These are phyloP conservation scores for Erodium chrysanthum DNA, from an alignment of 441 rosid genomes.

Conservation along the genomic window DNA sequence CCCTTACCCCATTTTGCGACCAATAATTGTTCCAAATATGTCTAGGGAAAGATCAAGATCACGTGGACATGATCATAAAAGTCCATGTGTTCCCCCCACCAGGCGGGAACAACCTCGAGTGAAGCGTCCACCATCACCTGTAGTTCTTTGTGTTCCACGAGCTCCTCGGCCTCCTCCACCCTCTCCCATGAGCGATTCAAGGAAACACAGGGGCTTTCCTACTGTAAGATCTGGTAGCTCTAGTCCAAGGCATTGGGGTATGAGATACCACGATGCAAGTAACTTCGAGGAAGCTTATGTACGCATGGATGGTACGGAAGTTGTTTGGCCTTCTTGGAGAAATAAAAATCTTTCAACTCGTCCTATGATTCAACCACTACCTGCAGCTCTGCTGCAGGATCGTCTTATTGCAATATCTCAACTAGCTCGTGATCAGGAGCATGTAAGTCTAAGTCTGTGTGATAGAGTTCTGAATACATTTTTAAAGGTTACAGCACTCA, in stretches of 20 bases:
- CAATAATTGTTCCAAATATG: slow-evolving; percentile 79
- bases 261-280: slow-evolving; percentile 70
- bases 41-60: slow-evolving; percentile 58
- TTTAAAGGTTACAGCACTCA: slow-evolving; percentile 11
- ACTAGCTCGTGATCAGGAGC: slow-evolving; percentile 87
- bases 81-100: slow-evolving; percentile 71
- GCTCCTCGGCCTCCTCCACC: slow-evolving; percentile 96
- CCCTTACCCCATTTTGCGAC: slow-evolving; percentile 81
- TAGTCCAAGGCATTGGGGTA: slow-evolving; percentile 96
- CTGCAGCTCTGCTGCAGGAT: slow-evolving; percentile 78
- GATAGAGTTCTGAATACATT: slow-evolving; percentile 17
- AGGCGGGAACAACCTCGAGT: slow-evolving; percentile 77
- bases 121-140: slow-evolving; percentile 95
- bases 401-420: slow-evolving; percentile 80
- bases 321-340: slow-evolving; percentile 94
- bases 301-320: slow-evolving; percentile 68
- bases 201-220: slow-evolving; percentile 85
- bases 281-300: slow-evolving; percentile 63
- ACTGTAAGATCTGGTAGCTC: slow-evolving; percentile 99
- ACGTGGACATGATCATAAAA: slow-evolving; percentile 55
- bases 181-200: slow-evolving; percentile 76
- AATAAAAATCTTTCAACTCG: slow-evolving; percentile 65
- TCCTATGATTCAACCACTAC: slow-evolving; percentile 79
- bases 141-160: slow-evolving; percentile 88
- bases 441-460: slow-evolving; percentile 40